Conservation (phyloP, 2,329 filamentous ascomycete genomes). For the Fusarium papillatum region DNA sequence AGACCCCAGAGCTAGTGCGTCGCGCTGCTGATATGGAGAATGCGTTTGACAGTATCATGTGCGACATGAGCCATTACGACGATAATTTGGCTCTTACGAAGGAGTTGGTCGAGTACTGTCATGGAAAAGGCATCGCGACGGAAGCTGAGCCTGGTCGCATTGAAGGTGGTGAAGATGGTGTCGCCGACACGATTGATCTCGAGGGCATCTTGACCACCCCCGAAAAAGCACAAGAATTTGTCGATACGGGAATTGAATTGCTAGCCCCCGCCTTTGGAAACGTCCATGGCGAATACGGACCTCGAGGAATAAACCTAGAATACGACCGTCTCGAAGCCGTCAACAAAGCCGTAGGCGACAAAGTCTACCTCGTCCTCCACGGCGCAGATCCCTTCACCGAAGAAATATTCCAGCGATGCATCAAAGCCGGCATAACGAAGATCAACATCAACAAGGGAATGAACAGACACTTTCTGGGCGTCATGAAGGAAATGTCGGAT, state of each 20-base stretch:
- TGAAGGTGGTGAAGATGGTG: conserved; percentile 73
- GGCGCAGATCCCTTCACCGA: conserved; percentile 62
- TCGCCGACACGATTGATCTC: conserved; percentile 69
- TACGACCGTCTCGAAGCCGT: conserved; percentile 46
- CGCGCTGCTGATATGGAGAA: conserved; percentile 57
- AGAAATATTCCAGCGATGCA: conserved; percentile 59
- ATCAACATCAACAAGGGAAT: conserved; percentile 67
- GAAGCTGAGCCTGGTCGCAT: conserved; percentile 67
- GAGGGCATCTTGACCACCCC: conserved; percentile 72
- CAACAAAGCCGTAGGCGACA: conserved; percentile 57
- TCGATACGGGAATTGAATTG: conserved; percentile 79
- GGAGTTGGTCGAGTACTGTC: conserved; percentile 72
- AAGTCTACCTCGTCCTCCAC: conserved; percentile 61
- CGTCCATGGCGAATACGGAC: conserved; percentile 81
- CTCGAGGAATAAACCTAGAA: conserved; percentile 59
- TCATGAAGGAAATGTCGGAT: conserved; percentile 59
- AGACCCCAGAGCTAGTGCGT: conserved; percentile 71
- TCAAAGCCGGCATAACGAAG: conserved; percentile 60
- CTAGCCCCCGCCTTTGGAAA: conserved; percentile 83
- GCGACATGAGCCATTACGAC: conserved; percentile 82
- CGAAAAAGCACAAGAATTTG: conserved; percentile 78
- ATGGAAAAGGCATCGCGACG: conserved; percentile 73
- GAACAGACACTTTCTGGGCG: conserved; percentile 61
- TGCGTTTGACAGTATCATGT: conserved; percentile 80
- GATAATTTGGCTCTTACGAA: conserved; percentile 76